phyloP scores from a whole-genome alignment of 2,329 filamentous ascomycete species.

The Fusarium avenaceum region DNA sequence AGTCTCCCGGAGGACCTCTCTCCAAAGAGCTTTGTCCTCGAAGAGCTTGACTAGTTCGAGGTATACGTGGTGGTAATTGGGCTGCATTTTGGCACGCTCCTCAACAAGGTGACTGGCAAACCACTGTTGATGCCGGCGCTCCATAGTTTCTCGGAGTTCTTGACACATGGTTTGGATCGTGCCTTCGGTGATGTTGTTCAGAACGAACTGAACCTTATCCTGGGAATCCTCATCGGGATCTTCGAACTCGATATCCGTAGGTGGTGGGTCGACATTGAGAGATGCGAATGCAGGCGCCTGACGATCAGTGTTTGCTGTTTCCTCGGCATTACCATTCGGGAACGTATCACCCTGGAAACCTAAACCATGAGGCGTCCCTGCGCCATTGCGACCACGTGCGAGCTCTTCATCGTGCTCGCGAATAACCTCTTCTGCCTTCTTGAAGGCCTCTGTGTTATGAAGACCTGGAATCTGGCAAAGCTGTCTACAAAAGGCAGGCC shows the following conservation, averaged over 20 bases:
- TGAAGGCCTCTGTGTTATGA: constrained; percentile 86
- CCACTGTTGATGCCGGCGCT: constrained; percentile 91
- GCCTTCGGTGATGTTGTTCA: constrained; percentile 95
- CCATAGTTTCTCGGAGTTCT: constrained; percentile 83
- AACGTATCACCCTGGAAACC: constrained; percentile 63
- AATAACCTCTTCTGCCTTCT: constrained; percentile 84
- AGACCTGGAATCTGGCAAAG: constrained; percentile 85
- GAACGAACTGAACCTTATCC: constrained; percentile 92
- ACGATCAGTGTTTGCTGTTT: constrained; percentile 69
- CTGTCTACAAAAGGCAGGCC: constrained; percentile 94
- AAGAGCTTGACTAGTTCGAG: constrained; percentile 89
- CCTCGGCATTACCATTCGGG: constrained; percentile 79
- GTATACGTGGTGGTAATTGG: constrained; percentile 95
- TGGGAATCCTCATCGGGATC: constrained; percentile 88
- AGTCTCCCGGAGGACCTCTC: constrained; percentile 92
- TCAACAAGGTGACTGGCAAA: constrained; percentile 96
- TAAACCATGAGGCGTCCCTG: constrained; percentile 55
- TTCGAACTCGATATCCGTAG: constrained; percentile 75
- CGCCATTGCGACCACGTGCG: constrained; percentile 67
- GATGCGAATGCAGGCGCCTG: constrained; percentile 80
- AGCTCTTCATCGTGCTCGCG: constrained; percentile 74
- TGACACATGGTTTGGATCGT: constrained; percentile 87
- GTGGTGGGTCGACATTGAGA: constrained; percentile 79
- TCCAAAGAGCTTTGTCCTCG: constrained; percentile 82
- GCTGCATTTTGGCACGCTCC: constrained; percentile 95